phyloP scores from a whole-genome alignment of 108 stramenopile genomes.

The Tribonema minus region DNA sequence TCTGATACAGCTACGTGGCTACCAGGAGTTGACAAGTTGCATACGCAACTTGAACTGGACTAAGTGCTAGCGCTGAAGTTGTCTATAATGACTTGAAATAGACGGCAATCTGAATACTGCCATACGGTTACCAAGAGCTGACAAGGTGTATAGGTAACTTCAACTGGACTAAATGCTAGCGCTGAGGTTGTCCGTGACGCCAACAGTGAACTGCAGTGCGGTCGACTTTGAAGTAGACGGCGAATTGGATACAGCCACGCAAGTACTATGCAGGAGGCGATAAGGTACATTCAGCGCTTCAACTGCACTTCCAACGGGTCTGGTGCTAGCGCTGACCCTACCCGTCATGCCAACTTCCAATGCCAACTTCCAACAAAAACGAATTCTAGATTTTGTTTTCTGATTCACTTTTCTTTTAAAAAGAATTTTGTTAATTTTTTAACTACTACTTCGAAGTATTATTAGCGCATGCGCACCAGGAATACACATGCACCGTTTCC shows the following conservation, averaged over 20 bases:
- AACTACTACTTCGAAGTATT: too few species aligned
- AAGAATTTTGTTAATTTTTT: too few species aligned
- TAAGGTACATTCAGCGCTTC: too few species aligned
- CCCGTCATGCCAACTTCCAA: too few species aligned
- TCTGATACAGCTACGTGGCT: neutral
- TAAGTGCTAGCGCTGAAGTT: neutral
- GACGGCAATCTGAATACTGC: neutral
- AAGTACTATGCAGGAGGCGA: neutral
- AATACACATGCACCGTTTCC: too few species aligned
- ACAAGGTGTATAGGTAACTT: slow-evolving; percentile 9
- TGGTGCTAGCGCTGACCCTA: too few species aligned
- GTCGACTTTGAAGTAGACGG: too few species aligned
- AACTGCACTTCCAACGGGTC: too few species aligned
- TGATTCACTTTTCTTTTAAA: too few species aligned
- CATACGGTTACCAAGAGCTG: neutral
- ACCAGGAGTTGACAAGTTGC: neutral
- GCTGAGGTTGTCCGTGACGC: neutral
- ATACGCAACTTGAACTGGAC: neutral
- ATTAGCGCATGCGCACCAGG: too few species aligned
- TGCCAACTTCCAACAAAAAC: too few species aligned
- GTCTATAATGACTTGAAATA: neutral
- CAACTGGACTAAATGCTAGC: slow-evolving; percentile 8
- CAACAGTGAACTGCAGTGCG: neutral
- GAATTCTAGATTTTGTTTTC: too few species aligned
- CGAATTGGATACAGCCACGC: neutral